These are phyloP conservation scores for Plectosphaerella sp. DNA, from an alignment of 2,329 filamentous ascomycete species.

Conservation along the genomic window DNA sequence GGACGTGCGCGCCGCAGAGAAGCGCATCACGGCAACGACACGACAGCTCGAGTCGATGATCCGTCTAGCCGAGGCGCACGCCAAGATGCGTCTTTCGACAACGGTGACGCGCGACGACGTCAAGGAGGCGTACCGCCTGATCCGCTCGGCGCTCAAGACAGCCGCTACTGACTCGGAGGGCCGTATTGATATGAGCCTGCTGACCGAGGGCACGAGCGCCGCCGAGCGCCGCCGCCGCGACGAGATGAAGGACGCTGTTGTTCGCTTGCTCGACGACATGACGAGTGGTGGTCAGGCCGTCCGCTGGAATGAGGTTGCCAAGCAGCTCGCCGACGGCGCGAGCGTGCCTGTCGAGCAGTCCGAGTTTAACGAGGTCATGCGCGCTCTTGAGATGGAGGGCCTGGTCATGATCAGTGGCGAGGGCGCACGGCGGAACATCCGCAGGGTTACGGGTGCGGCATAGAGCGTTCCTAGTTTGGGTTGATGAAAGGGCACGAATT, in stretches of 20 bases:
- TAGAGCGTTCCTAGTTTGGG: constrained; percentile 8
- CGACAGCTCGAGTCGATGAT: constrained; percentile 98
- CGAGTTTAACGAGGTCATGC: constrained; percentile 81
- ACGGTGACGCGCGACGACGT: constrained; percentile 81
- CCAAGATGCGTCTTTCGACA: constrained; percentile 85
- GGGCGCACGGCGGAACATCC: constrained; percentile 75
- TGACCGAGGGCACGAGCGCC: constrained; percentile 90
- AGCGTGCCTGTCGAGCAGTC: constrained; percentile 67
- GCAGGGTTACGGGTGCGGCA: constrained; percentile 60
- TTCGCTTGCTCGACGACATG: constrained; percentile 76
- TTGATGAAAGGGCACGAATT: not conserved
- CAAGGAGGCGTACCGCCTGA: constrained; percentile 83
- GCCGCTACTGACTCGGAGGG: constrained; percentile 92
- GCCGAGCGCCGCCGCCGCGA: constrained; percentile 78
- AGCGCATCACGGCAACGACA: constrained; percentile 95
- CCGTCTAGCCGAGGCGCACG: constrained; percentile 90
- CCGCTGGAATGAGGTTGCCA: constrained; percentile 73
- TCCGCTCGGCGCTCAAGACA: constrained; percentile 91
- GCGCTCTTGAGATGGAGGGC: constrained; percentile 79
- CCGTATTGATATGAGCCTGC: constrained; percentile 91
- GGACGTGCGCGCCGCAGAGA: constrained; percentile 81
- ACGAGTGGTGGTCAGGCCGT: constrained; percentile 63
- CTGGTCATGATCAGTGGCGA: constrained; percentile 77
- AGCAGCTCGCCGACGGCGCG: constrained; percentile 66
- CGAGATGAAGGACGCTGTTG: constrained; percentile 77